Conservation (phyloP, 345 rosid species). For the Camelina neglecta region DNA sequence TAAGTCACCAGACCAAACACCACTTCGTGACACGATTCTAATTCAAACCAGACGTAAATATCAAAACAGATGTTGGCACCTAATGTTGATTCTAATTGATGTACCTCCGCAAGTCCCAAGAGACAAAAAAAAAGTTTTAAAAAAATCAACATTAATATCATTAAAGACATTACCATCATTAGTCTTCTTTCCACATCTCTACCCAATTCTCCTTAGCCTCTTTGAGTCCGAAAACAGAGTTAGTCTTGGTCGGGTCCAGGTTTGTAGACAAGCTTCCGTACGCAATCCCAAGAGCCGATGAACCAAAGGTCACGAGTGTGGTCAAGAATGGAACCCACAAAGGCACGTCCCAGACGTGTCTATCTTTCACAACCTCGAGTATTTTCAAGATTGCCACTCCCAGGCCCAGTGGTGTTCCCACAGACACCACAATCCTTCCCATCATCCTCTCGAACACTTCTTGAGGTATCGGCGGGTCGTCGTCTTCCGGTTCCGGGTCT, state of each 20-base stretch:
- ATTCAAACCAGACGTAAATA: background rate
- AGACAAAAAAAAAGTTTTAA: background rate
- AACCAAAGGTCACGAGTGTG: constrained; percentile 60
- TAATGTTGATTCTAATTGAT: background rate
- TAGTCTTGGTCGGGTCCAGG: constrained; percentile 63
- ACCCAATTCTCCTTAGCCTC: constrained; percentile 74
- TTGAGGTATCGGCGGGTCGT: constrained; percentile 56
- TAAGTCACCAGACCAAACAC: too few species aligned
- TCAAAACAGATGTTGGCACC: background rate
- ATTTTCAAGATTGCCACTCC: constrained; percentile 51
- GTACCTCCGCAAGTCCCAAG: background rate
- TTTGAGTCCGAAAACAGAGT: constrained; percentile 69
- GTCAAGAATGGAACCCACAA: constrained; percentile 64
- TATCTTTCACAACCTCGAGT: constrained; percentile 53
- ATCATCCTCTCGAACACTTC: constrained; percentile 57
- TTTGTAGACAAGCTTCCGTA: constrained; percentile 82
- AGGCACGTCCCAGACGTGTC: constrained; percentile 60
- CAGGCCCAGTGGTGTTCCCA: constrained; percentile 53
- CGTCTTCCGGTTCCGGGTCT: constrained; percentile 42
- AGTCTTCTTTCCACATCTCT: constrained; percentile 79
- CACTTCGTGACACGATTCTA: background rate
- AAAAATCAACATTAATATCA: background rate
- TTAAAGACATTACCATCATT: background rate
- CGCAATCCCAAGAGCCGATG: constrained; percentile 72
- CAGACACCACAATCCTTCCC: constrained; percentile 53